These are phyloP conservation scores for Hemisphaericaspora lyxosophila DNA, from an alignment of 1,139 yeast genomes.

Conservation along the genomic window DNA sequence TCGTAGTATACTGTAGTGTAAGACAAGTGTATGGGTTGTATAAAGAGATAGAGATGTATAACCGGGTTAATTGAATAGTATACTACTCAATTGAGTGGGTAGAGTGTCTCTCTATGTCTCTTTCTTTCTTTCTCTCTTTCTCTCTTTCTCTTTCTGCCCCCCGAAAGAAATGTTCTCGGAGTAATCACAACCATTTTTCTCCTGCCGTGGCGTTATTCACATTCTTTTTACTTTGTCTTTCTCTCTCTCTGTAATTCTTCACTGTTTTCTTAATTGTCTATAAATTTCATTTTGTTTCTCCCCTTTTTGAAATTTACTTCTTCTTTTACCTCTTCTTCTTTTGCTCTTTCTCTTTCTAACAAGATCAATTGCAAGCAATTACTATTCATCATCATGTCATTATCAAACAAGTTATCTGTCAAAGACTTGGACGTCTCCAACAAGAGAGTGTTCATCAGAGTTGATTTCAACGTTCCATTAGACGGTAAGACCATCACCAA, in stretches of 20 bases:
- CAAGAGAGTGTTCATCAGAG: slow-evolving; percentile 95
- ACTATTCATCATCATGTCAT: slow-evolving; percentile 57
- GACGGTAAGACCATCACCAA: slow-evolving; percentile 95
- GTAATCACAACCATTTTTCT: too few relatives aligned
- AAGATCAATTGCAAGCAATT: slow-evolving; percentile 9
- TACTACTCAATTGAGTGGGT: not conserved
- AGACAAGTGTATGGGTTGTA: too few relatives aligned
- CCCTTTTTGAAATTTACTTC: slow-evolving; percentile 2
- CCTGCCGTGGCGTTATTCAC: not conserved
- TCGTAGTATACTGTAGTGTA: too few relatives aligned
- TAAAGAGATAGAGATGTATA: not conserved
- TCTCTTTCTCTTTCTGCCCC: not conserved
- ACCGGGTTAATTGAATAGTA: not conserved
- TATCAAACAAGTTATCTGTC: slow-evolving; percentile 87
- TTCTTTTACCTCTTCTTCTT: slow-evolving; percentile 2
- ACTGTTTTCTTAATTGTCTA: not conserved
- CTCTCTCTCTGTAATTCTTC: not conserved
- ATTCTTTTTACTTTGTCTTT: not conserved
- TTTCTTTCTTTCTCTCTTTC: not conserved
- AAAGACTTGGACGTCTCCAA: slow-evolving; percentile 81
- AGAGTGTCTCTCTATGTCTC: too few relatives aligned
- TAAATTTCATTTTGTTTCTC: not conserved
- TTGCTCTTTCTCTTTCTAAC: not conserved
- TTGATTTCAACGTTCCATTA: slow-evolving; percentile 95
- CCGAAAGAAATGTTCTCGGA: not conserved